A percentile compares a stretch with the other conserved stretches of the same genome.
Evolutionary conservation across 1,284 basidiomycete species (phyloP).

Genomic region (Gomphus bonarii): DNA sequence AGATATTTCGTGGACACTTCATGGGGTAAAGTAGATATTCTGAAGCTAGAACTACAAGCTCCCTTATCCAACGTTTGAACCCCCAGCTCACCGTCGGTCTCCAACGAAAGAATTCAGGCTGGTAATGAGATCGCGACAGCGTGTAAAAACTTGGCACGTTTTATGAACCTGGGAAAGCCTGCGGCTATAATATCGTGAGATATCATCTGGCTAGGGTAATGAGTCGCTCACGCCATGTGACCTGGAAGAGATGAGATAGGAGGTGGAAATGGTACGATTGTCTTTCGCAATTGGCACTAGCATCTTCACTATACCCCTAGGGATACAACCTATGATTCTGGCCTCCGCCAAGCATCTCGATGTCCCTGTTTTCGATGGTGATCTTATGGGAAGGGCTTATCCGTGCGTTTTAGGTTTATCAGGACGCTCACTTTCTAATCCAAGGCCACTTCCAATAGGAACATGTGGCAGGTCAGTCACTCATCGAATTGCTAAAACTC

Average conservation of each 20-base stretch:
- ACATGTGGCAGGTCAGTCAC: constrained; percentile 10
- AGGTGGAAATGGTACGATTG: constrained; percentile 38
- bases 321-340: constrained; percentile 37
- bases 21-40: constrained; percentile 17
- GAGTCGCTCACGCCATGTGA: background rate
- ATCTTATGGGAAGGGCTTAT: constrained; percentile 45
- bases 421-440: background rate
- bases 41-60: background rate
- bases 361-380: constrained; percentile 34
- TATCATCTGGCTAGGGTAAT: background rate
- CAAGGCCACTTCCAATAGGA: background rate
- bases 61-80: background rate
- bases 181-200: constrained; percentile 26
- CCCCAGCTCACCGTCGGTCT: constrained; percentile 8
- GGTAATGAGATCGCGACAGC: constrained; percentile 26
- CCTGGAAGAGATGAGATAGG: constrained; percentile 37
- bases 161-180: constrained; percentile 27
- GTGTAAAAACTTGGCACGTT: constrained; percentile 24
- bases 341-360: constrained; percentile 24
- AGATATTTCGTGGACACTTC: constrained; percentile 30
- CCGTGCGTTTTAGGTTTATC: constrained; percentile 19
- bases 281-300: background rate
- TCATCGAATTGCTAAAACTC: background rate
- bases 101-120: constrained; percentile 15
- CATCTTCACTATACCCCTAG: background rate